Evolutionary conservation across 2,329 filamentous ascomycete species (phyloP).

Genomic region (Sphaceloma murrayae): DNA sequence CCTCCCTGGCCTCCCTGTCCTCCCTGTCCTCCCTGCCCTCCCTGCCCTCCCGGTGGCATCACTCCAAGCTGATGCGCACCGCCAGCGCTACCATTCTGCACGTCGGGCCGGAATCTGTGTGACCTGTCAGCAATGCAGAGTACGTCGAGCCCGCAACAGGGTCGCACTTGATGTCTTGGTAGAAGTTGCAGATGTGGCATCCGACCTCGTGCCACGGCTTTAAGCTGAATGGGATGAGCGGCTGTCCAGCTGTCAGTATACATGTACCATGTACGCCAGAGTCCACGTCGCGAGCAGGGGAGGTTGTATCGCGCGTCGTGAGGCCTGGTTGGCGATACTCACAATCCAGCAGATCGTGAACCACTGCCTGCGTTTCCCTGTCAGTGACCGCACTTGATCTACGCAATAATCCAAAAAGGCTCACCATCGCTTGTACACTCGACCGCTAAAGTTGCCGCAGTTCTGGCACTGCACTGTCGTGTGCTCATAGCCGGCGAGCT

Average conservation of each 20-base stretch:
- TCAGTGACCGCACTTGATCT: too few relatives aligned
- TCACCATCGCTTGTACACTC: slow-evolving; percentile 38
- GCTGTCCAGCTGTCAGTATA: slow-evolving; percentile 38
- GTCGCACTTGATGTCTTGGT: slow-evolving; percentile 45
- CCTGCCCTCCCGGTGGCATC: slow-evolving; percentile 22
- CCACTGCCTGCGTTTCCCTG: slow-evolving; percentile 42
- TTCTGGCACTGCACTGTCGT: slow-evolving; percentile 44
- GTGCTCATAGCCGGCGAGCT: slow-evolving; percentile 40
- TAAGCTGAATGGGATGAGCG: slow-evolving; percentile 59
- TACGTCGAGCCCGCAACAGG: neutral
- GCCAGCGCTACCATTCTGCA: slow-evolving; percentile 24
- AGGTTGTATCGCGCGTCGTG: slow-evolving; percentile 9
- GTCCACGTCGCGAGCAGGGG: too few relatives aligned
- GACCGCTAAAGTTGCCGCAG: slow-evolving; percentile 42
- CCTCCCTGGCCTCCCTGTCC: too few relatives aligned
- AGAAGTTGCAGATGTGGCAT: slow-evolving; percentile 68
- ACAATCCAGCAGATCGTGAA: slow-evolving; percentile 73
- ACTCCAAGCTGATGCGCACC: slow-evolving; percentile 25
- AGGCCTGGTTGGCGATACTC: slow-evolving; percentile 18
- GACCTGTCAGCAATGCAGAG: neutral
- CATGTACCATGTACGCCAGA: too few relatives aligned
- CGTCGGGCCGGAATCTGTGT: slow-evolving; percentile 28
- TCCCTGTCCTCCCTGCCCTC: too few relatives aligned
- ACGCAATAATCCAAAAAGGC: too few relatives aligned
- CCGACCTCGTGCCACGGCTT: slow-evolving; percentile 50